Evolutionary conservation across 257 asterid species (phyloP).

Genomic region (Sherardia arvensis): DNA sequence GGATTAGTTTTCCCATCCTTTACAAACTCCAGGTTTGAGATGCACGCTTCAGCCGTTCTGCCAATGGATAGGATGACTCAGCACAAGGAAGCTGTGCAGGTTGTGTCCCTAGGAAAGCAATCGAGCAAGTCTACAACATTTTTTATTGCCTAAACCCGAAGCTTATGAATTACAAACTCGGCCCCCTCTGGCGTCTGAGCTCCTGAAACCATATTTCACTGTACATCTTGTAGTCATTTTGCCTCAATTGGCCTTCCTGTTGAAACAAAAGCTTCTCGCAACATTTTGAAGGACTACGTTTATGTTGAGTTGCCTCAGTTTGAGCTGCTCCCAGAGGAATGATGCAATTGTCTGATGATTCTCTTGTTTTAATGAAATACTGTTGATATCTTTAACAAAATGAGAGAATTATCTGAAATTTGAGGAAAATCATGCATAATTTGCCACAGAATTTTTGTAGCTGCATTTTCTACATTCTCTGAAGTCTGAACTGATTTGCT

Average conservation of each 20-base stretch:
- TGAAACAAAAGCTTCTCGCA: conserved; percentile 86
- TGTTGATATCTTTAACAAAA: too few relatives aligned
- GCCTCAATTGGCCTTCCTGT: conserved; percentile 89
- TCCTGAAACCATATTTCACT: conserved; percentile 66
- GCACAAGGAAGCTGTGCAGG: conserved; percentile 84
- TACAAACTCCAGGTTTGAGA: conserved; percentile 91
- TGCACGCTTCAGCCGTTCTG: conserved; percentile 94
- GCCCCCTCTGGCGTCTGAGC: conserved; percentile 65
- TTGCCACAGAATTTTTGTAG: too few relatives aligned
- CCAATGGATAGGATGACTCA: conserved; percentile 91
- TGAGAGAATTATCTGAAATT: too few relatives aligned
- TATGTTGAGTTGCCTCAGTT: conserved; percentile 87
- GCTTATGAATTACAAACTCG: conserved; percentile 66
- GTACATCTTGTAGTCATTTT: conserved; percentile 88
- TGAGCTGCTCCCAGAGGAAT: conserved; percentile 73
- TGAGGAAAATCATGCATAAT: too few relatives aligned
- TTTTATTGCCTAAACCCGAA: conserved; percentile 79
- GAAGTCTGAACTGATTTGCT: too few relatives aligned
- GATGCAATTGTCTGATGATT: conserved; percentile 8
- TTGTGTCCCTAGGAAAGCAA: conserved; percentile 66
- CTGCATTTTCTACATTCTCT: too few relatives aligned
- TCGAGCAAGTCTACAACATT: conserved; percentile 67
- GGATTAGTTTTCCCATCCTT: conserved; percentile 96
- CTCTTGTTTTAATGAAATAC: too few relatives aligned
- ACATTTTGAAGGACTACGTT: conserved; percentile 77